Conservation (phyloP, 1,139 yeast genomes). For the Eremothecium coryli region DNA sequence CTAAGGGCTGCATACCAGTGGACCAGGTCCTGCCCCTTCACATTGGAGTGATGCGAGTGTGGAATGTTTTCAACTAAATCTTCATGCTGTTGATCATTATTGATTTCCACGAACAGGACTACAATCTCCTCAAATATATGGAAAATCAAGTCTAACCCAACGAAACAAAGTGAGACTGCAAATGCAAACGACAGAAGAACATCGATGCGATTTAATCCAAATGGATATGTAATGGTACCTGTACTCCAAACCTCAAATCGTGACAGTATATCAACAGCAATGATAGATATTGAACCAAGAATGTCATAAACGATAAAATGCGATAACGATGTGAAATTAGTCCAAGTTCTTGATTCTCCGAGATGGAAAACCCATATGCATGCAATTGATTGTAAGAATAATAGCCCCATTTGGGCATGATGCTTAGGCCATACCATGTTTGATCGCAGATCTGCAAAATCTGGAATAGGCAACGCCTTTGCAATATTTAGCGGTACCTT, state of each 20-base stretch:
- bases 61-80: slow-evolving; percentile 35
- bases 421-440: slow-evolving; percentile 58
- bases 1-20: slow-evolving; percentile 29
- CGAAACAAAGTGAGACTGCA: slow-evolving; percentile 76
- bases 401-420: slow-evolving; percentile 48
- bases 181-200: slow-evolving; percentile 83
- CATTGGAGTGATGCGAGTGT: slow-evolving; percentile 48
- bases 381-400: slow-evolving; percentile 17
- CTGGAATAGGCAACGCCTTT: slow-evolving; percentile 74
- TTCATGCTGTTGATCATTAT: slow-evolving; percentile 26
- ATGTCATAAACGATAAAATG: slow-evolving; percentile 85
- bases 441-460: slow-evolving; percentile 47
- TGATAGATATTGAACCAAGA: slow-evolving; percentile 62
- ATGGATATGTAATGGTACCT: slow-evolving; percentile 78
- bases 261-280: slow-evolving; percentile 67
- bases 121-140: slow-evolving; percentile 75
- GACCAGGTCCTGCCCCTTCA: slow-evolving; percentile 32
- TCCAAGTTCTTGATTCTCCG: slow-evolving; percentile 49
- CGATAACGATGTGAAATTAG: slow-evolving; percentile 68
- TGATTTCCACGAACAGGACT: slow-evolving; percentile 37
- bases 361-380: slow-evolving; percentile 43
- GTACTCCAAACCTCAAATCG: slow-evolving; percentile 89
- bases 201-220: slow-evolving; percentile 83
- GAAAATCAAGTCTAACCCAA: slow-evolving; percentile 79
- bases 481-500: slow-evolving; percentile 65